Percentiles rank a stretch among this genome's conserved stretches.
These are phyloP conservation scores for Rhizopogon salebrosus DNA, from an alignment of 768 basidiomycete species.

Conservation along the genomic window DNA sequence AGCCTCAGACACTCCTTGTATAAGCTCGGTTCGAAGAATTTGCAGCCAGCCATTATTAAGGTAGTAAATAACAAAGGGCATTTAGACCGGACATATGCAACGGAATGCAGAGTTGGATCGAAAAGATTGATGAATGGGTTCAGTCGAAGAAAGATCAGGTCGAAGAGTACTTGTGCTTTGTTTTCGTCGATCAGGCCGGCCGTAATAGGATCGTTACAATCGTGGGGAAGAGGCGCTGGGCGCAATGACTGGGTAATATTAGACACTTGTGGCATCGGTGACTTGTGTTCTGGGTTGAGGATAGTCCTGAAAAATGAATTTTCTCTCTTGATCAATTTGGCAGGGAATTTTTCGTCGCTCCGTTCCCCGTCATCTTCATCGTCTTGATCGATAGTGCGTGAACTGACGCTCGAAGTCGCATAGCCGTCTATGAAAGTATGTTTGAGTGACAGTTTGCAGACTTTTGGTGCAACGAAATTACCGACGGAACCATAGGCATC, in stretches of 20 bases:
- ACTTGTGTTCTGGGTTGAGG: slow-evolving; percentile 63
- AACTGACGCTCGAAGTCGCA: slow-evolving; percentile 14
- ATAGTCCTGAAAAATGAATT: slow-evolving; percentile 83
- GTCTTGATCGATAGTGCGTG: slow-evolving; percentile 33
- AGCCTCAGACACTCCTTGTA: slow-evolving; percentile 68
- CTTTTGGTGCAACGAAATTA: background rate
- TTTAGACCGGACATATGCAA: slow-evolving; percentile 70
- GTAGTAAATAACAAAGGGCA: slow-evolving; percentile 84
- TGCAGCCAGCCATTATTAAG: slow-evolving; percentile 78
- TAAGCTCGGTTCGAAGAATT: slow-evolving; percentile 70
- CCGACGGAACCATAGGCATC: slow-evolving; percentile 26
- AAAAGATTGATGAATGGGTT: slow-evolving; percentile 90
- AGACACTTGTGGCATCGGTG: slow-evolving; percentile 25
- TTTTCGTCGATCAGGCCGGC: slow-evolving; percentile 66
- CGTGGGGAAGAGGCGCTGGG: slow-evolving; percentile 32
- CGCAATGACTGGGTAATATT: slow-evolving; percentile 31
- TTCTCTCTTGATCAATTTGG: slow-evolving; percentile 68
- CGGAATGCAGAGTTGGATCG: slow-evolving; percentile 81
- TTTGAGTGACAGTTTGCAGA: background rate
- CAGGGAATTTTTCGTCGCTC: slow-evolving; percentile 67
- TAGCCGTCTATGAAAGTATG: slow-evolving; percentile 3
- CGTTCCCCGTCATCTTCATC: slow-evolving; percentile 67
- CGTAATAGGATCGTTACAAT: slow-evolving; percentile 62
- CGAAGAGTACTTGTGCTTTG: slow-evolving; percentile 69
- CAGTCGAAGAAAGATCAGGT: slow-evolving; percentile 73